Base-by-base conservation (phyloP, 2,329 filamentous ascomycete species). In the Colletotrichum orchidophilum region DNA sequence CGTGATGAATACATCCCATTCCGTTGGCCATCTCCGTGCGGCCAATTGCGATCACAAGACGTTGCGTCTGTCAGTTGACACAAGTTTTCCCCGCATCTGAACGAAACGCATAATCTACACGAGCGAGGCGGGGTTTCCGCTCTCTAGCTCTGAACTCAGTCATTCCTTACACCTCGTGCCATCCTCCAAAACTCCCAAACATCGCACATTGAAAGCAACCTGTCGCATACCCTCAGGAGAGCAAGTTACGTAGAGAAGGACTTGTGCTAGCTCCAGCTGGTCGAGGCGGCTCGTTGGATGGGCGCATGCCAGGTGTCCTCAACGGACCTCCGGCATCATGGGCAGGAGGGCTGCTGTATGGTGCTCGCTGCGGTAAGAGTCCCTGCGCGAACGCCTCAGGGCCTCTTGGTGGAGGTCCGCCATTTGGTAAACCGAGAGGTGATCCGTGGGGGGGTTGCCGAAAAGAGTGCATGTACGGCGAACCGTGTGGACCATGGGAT, bases 221-320 rank as follows among this genome's bases (percentile, higher is more conserved):
- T 33, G 13, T n/a, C n/a, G 21, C 12, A 52, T n/a, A n/a, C 52
- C n/a, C 26, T 83, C 81, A 94, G 58, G 90, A 92, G 64, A 95
- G 85, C 59, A 95, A 81, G 76, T 95, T 95, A 75, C 91, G 89
- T 72, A 95, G 80, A 11, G 93, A 94, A 12, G 93, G 92, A 77
- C 91, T 95, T 18, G 93, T 92, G 76, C 93, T 95, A 4, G 93
- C 93, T n/a, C 92, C 92, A 5, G 77, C 76, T 62, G 82, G 76
- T 57, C 80, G 67, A 33, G 77, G 72, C 9, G 75, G 74, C 62
- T 78, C 80, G 29, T 68, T 75, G 57, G 74, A 78, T 7, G 66
- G 67, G n/a, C 71, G 62, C 66, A 74, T 73, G 26, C 46, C 64
- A 12, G 73, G 73, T 29, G 71, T 71, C 46, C 76, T 78, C 73